Percentiles rank a stretch among this genome's conserved stretches.
phyloP scores from a whole-genome alignment of 73 alveolate genomes.

The Paramecium caudatum region DNA sequence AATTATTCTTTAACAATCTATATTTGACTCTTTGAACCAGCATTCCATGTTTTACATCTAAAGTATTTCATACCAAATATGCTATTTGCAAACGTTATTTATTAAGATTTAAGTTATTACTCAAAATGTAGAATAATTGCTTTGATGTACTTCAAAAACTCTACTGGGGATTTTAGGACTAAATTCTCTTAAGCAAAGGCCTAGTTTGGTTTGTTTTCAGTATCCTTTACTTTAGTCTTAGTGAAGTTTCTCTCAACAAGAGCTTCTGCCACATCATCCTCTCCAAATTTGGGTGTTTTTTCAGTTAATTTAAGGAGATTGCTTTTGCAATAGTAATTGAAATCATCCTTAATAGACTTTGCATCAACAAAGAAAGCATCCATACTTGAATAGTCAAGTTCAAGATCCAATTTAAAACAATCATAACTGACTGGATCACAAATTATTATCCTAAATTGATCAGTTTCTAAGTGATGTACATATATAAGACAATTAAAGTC shows the following conservation, averaged over 20 bases:
- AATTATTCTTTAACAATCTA: constrained; percentile 33
- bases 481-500: constrained; percentile 26
- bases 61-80: constrained; percentile 44
- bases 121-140: constrained; percentile 12
- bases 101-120: not conserved
- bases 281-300: constrained; percentile 56
- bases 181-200: not conserved
- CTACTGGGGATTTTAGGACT: constrained; percentile 1
- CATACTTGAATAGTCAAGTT: constrained; percentile 46
- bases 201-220: not conserved
- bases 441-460: constrained; percentile 53
- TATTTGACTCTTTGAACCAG: constrained; percentile 50
- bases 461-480: constrained; percentile 46
- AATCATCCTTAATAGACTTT: constrained; percentile 43
- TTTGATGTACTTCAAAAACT: constrained; percentile 46
- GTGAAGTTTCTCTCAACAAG: constrained; percentile 19
- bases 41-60: constrained; percentile 56
- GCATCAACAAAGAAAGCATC: constrained; percentile 52
- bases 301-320: constrained; percentile 17
- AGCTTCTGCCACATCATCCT: constrained; percentile 65
- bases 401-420: constrained; percentile 35
- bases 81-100: not conserved
- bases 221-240: constrained; percentile 14
- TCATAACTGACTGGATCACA: constrained; percentile 45
- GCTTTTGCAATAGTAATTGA: not conserved